A percentile compares a stretch with the other conserved stretches of the same genome.
These are phyloP conservation scores for Ogataea polymorpha DNA, from an alignment of 805 yeast species.

Conservation along the genomic window DNA sequence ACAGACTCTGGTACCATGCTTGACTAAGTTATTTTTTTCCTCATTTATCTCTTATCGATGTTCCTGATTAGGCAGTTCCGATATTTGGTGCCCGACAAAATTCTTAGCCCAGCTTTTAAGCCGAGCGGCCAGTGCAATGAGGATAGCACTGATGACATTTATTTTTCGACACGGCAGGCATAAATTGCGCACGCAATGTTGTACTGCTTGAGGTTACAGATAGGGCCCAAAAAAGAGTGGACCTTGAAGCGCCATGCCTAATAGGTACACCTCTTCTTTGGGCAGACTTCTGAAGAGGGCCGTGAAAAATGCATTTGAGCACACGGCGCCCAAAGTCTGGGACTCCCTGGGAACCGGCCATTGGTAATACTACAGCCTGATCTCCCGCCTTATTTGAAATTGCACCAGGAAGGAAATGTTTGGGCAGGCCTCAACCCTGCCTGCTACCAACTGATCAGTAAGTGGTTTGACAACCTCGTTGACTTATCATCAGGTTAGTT, in stretches of 20 bases:
- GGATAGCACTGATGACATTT: no score
- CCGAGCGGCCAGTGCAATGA: no score
- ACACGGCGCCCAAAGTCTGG: conserved; percentile 66
- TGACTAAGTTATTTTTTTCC: neutral
- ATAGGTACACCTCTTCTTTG: no score
- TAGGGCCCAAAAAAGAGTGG: no score
- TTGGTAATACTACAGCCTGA: conserved; percentile 78
- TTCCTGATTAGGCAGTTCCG: neutral
- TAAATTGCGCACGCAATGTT: no score
- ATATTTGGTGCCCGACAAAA: neutral
- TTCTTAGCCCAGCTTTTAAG: no score
- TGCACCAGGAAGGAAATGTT: conserved; percentile 84
- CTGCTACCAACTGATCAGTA: conserved; percentile 59
- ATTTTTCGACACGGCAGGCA: no score
- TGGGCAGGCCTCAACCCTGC: conserved; percentile 85
- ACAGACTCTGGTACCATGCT: conserved; percentile 15
- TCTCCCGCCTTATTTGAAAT: conserved; percentile 77
- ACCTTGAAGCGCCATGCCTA: no score
- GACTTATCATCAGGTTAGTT: conserved; percentile 65
- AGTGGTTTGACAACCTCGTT: conserved; percentile 49
- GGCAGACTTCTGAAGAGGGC: conserved; percentile 51
- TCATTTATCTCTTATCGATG: neutral
- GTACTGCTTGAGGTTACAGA: no score
- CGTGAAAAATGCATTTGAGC: conserved; percentile 49
- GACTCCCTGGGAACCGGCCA: conserved; percentile 71